These are phyloP conservation scores for Phytopythium kandeliae DNA, from an alignment of 352 stramenopile genomes.

Conservation along the genomic window DNA sequence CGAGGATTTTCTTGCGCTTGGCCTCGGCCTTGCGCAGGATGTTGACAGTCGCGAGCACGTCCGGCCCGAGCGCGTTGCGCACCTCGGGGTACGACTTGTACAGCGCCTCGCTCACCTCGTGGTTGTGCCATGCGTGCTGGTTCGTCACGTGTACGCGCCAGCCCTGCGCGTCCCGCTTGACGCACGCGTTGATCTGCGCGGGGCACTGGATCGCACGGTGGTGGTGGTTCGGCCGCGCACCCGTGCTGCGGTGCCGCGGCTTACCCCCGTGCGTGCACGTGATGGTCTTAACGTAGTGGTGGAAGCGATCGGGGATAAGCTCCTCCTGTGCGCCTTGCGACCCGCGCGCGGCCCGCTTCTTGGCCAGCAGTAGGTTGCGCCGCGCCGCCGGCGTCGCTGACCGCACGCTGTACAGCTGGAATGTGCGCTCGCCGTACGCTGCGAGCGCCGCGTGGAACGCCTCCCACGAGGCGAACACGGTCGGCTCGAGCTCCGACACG, in stretches of 20 bases:
- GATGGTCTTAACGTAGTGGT: conserved; percentile 30
- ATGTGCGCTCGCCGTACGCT: conserved; percentile 17
- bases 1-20: conserved; percentile 25
- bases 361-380: conserved; percentile 17
- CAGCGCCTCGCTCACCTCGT: conserved; percentile 18
- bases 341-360: conserved; percentile 9
- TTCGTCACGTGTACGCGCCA: conserved; percentile 28
- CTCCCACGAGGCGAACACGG: conserved; percentile 21
- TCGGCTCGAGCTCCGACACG: conserved; percentile 14
- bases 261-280: conserved; percentile 28
- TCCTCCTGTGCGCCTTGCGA: conserved; percentile 2
- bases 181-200: conserved; percentile 35
- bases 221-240: conserved; percentile 17
- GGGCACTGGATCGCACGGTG: conserved; percentile 26
- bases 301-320: conserved; percentile 21
- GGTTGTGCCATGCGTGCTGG: conserved; percentile 31
- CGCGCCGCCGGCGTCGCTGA: conserved; percentile 20
- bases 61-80: conserved; percentile 19
- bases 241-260: conserved; percentile 16
- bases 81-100: conserved; percentile 27
- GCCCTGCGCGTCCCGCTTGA: conserved; percentile 16
- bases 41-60: conserved; percentile 24
- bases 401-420: conserved; percentile 25
- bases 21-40: conserved; percentile 21
- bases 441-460: conserved; percentile 16